Conservation (phyloP, 225 moss, liverwort and hornwort species). For the Climacium dendroides region DNA sequence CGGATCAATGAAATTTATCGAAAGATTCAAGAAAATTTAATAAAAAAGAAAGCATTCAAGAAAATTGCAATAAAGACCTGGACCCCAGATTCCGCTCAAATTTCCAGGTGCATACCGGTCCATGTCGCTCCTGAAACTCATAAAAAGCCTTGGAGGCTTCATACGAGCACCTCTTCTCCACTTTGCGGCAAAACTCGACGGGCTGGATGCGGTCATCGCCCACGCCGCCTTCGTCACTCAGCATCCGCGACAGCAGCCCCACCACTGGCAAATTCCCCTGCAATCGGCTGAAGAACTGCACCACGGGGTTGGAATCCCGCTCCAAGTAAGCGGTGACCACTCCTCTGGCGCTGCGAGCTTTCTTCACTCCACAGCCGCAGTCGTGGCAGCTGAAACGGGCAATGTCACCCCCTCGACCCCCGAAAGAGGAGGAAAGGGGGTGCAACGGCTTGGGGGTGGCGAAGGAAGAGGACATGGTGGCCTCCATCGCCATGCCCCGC, state of each 20-base stretch:
- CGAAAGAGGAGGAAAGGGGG: neutral
- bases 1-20: neutral
- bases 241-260: slow-evolving; percentile 71
- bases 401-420: neutral
- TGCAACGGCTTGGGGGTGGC: neutral
- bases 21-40: neutral
- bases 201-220: slow-evolving; percentile 75
- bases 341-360: neutral
- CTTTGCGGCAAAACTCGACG: slow-evolving; percentile 77
- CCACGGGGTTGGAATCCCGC: slow-evolving; percentile 38
- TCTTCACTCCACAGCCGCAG: neutral
- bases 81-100: neutral
- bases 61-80: neutral
- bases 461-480: slow-evolving; percentile 1
- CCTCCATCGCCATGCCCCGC: slow-evolving; percentile 8
- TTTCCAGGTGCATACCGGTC: slow-evolving; percentile 27
- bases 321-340: slow-evolving; percentile 66
- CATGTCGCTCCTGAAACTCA: slow-evolving; percentile 62
- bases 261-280: slow-evolving; percentile 73
- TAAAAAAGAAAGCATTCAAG: neutral
- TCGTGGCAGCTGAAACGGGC: neutral
- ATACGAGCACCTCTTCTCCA: slow-evolving; percentile 46
- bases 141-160: slow-evolving; percentile 65
- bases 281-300: slow-evolving; percentile 52
- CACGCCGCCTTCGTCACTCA: slow-evolving; percentile 85